Evolutionary conservation across 148 eudicot genomes (phyloP).

Genomic region (Dianthus caryophyllus): DNA sequence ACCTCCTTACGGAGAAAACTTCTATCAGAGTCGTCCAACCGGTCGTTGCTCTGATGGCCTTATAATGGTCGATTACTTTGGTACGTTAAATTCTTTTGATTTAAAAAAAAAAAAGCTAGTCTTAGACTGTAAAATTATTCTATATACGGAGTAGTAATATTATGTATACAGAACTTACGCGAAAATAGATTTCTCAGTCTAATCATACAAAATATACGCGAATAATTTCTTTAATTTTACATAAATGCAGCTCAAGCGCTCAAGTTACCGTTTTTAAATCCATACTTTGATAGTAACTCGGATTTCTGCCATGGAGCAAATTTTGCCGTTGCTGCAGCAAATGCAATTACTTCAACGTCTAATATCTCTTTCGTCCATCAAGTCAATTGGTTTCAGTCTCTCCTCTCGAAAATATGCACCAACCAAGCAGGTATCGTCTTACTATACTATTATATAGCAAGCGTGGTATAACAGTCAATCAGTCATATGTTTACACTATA

Average conservation of each 20-base stretch:
- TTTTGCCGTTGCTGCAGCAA: conserved; percentile 26
- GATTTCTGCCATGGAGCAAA: conserved; percentile 27
- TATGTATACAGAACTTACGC: too few relatives aligned
- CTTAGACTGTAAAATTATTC: too few relatives aligned
- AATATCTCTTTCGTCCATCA: conserved; percentile 15
- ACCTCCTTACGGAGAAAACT: conserved; percentile 19
- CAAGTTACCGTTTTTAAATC: conserved; percentile 6
- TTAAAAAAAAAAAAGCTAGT: too few relatives aligned
- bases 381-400: conserved; percentile 14
- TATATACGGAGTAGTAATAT: too few relatives aligned
- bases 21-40: conserved; percentile 11
- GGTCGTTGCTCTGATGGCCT: conserved; percentile 30
- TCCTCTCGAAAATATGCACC: not conserved
- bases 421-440: conserved; percentile 15
- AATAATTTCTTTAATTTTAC: too few relatives aligned
- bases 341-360: not conserved
- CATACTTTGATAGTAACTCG: conserved; percentile 2
- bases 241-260: conserved; percentile 16
- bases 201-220: too few relatives aligned
- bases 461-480: too few relatives aligned
- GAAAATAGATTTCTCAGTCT: too few relatives aligned
- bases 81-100: not conserved
- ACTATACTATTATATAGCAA: too few relatives aligned
- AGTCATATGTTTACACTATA: too few relatives aligned
- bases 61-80: conserved; percentile 25